These are phyloP conservation scores for Colletotrichum cuscutae DNA, from an alignment of 2,329 filamentous ascomycete genomes.

Conservation along the genomic window DNA sequence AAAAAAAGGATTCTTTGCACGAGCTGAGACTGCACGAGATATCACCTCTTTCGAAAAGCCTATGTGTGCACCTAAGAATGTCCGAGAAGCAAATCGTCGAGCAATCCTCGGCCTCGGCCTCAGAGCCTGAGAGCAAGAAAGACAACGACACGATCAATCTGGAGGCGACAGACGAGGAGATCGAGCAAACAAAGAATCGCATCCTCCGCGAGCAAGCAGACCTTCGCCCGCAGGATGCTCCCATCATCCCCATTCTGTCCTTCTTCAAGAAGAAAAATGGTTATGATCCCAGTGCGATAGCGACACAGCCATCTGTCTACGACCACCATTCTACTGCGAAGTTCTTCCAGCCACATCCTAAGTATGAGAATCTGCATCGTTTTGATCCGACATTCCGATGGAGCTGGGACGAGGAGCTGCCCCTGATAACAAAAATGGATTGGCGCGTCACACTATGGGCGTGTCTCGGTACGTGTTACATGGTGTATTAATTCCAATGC, in stretches of 20 bases:
- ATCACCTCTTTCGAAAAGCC: background rate
- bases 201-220: constrained; percentile 34
- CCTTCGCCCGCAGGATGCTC: constrained; percentile 38
- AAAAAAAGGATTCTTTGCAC: background rate
- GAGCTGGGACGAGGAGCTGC: constrained; percentile 46
- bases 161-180: constrained; percentile 17
- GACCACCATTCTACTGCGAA: constrained; percentile 53
- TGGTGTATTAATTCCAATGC: background rate
- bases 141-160: constrained; percentile 1
- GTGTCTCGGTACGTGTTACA: constrained; percentile 16
- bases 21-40: background rate
- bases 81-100: constrained; percentile 1
- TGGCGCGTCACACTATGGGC: constrained; percentile 38
- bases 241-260: constrained; percentile 38
- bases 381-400: constrained; percentile 46
- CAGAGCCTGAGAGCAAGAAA: background rate
- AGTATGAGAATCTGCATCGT: constrained; percentile 46
- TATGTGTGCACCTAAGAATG: background rate
- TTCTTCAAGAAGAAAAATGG: constrained; percentile 37
- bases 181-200: constrained; percentile 15
- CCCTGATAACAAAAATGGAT: constrained; percentile 44
- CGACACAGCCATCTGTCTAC: constrained; percentile 56
- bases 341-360: constrained; percentile 45
- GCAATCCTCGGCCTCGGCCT: background rate
- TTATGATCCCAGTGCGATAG: constrained; percentile 40